Conservation (phyloP, 768 basidiomycete genomes). For the Suillus americanus region DNA sequence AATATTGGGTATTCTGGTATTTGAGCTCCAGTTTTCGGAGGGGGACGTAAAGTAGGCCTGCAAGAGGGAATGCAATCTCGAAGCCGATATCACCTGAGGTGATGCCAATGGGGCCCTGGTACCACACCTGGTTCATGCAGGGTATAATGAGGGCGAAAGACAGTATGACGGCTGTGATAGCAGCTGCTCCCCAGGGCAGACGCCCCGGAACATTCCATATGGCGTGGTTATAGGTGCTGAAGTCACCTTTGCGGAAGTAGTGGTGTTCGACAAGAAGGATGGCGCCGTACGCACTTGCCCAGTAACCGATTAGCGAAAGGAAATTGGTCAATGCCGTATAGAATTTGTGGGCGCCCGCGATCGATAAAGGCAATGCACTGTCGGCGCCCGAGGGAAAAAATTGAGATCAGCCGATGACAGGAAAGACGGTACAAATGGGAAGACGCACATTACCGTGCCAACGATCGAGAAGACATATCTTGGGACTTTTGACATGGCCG, state of each 20-base stretch:
- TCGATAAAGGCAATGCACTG: conserved; percentile 67
- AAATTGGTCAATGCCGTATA: conserved; percentile 63
- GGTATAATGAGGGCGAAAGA: conserved; percentile 60
- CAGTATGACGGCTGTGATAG: conserved; percentile 48
- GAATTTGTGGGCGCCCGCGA: conserved; percentile 68
- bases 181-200: conserved; percentile 66
- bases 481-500: conserved; percentile 56
- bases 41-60: conserved; percentile 50
- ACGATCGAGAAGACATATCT: conserved; percentile 69
- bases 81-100: conserved; percentile 73
- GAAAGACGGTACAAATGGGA: background rate
- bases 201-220: conserved; percentile 50
- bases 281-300: conserved; percentile 55
- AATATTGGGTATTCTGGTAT: conserved; percentile 25
- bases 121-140: conserved; percentile 73
- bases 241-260: conserved; percentile 54
- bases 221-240: conserved; percentile 45
- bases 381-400: background rate
- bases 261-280: conserved; percentile 68
- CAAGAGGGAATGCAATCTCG: conserved; percentile 53
- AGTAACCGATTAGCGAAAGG: conserved; percentile 69
- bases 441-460: conserved; percentile 62
- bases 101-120: conserved; percentile 63
- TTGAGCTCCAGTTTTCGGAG: conserved; percentile 52
- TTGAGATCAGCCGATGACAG: conserved; percentile 11